Conservation (phyloP, 2,329 filamentous ascomycete genomes). For the Mycocentrospora acerina region DNA sequence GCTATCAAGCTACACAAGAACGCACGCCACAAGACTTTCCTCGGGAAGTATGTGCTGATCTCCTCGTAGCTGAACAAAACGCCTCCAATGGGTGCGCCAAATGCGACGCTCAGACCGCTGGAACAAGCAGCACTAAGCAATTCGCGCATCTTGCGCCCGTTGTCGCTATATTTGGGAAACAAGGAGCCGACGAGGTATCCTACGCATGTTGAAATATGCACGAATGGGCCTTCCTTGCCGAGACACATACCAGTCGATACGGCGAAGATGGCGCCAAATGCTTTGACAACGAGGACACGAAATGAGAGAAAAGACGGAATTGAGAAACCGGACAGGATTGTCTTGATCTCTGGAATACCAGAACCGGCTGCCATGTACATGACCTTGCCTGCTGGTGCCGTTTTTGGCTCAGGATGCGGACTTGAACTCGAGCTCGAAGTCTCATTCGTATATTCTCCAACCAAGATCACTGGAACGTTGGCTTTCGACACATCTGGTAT, state of each 20-base stretch:
- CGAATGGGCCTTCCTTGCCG: constrained; percentile 64
- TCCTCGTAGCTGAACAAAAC: constrained; percentile 63
- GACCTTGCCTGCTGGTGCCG: constrained; percentile 45
- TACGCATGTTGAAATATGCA: constrained; percentile 62
- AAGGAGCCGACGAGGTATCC: constrained; percentile 54
- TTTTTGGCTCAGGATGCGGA: constrained; percentile 5
- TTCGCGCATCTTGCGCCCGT: constrained; percentile 60
- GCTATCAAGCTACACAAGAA: constrained; percentile 61
- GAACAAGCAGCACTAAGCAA: constrained; percentile 60
- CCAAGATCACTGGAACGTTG: constrained; percentile 1
- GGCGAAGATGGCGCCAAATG: constrained; percentile 59
- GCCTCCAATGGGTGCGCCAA: constrained; percentile 63
- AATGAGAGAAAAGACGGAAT: constrained; percentile 60
- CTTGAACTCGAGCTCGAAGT: no score
- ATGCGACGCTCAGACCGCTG: constrained; percentile 60
- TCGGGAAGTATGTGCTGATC: constrained; percentile 61
- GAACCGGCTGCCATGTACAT: constrained; percentile 63
- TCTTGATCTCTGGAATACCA: constrained; percentile 65
- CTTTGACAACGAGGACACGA: constrained; percentile 59
- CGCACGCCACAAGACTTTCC: constrained; percentile 60
- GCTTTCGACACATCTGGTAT: constrained; percentile 4
- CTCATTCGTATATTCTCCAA: not conserved
- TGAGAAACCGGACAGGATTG: constrained; percentile 61
- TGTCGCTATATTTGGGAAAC: constrained; percentile 61
- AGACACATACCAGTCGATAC: constrained; percentile 62